Percentiles rank a stretch among this genome's conserved stretches.
Conservation (phyloP, 305 asterid species). For the Solanum aculeatissimum region DNA sequence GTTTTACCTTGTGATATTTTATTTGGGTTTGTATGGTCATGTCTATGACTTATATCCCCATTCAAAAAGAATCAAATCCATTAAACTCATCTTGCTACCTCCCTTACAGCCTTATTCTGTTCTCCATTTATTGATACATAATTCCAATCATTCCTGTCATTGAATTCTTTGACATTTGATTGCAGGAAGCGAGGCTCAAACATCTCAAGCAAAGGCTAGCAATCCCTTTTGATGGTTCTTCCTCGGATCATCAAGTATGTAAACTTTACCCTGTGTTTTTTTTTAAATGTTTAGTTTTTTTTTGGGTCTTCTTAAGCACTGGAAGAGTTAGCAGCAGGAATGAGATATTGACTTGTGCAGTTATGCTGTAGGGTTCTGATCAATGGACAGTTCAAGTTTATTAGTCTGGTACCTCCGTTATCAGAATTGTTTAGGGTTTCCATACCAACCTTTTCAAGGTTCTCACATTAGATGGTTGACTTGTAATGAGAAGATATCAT, state of each 20-base stretch:
- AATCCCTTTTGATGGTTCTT: slow-evolving; percentile 76
- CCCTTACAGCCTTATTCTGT: background rate
- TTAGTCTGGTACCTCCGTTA: background rate
- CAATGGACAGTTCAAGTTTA: background rate
- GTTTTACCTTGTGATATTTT: background rate
- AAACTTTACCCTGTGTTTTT: background rate
- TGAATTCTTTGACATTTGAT: slow-evolving; percentile 17
- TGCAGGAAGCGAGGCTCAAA: slow-evolving; percentile 77
- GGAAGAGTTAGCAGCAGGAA: background rate
- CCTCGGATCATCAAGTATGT: slow-evolving; percentile 74
- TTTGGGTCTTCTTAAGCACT: background rate
- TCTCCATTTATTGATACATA: background rate
- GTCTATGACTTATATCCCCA: background rate
- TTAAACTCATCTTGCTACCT: background rate
- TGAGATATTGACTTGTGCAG: background rate
- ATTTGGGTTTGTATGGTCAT: background rate
- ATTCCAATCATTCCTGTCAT: background rate
- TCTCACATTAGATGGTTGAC: background rate
- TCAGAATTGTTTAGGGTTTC: background rate
- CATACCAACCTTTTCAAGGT: background rate
- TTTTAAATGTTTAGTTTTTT: background rate
- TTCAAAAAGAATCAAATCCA: background rate
- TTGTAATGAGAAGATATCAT: background rate
- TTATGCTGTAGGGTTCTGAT: background rate
- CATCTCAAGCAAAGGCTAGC: slow-evolving; percentile 63